A percentile compares a stretch with the other conserved stretches of the same genome.
Conservation (phyloP, 2,329 filamentous ascomycete species). For the Cryphonectria parasitica region DNA sequence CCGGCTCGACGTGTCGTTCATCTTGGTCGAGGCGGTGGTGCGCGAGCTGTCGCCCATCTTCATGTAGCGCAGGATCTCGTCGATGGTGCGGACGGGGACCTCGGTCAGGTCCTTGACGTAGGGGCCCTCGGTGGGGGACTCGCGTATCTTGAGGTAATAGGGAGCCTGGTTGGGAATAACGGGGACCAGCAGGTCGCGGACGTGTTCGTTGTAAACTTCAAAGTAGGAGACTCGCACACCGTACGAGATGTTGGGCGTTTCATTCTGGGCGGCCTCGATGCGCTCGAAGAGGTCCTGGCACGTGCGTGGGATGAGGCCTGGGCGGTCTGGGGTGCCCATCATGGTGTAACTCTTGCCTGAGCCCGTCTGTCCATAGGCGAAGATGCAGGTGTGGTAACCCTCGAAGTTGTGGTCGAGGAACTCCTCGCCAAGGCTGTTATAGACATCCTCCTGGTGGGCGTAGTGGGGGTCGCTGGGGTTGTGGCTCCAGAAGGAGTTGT, state of each 20-base stretch:
- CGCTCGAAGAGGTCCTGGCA: constrained; percentile 96
- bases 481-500: constrained; percentile 98
- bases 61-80: constrained; percentile 90
- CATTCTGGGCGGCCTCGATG: constrained; percentile 76
- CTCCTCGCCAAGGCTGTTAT: constrained; percentile 91
- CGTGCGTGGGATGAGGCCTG: constrained; percentile 90
- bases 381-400: constrained; percentile 98
- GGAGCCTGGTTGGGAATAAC: constrained; percentile 71
- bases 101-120: constrained; percentile 98
- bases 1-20: constrained; percentile 98
- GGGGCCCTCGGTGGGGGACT: constrained; percentile 91
- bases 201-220: constrained; percentile 99
- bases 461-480: constrained; percentile 79
- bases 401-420: constrained; percentile 99
- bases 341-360: constrained; percentile 98
- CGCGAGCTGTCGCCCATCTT: constrained; percentile 84
- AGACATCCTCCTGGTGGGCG: constrained; percentile 89
- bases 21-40: constrained; percentile 92
- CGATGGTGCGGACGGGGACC: constrained; percentile 83
- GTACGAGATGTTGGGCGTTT: constrained; percentile 91
- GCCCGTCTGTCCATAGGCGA: constrained; percentile 96
- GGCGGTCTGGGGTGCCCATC: constrained; percentile 87
- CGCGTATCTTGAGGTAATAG: constrained; percentile 94
- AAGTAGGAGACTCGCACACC: constrained; percentile 98
- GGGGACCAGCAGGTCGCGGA: constrained; percentile 87